These are phyloP conservation scores for Suhomyces panamericanus DNA, from an alignment of 1,139 yeast genomes.

Conservation along the genomic window DNA sequence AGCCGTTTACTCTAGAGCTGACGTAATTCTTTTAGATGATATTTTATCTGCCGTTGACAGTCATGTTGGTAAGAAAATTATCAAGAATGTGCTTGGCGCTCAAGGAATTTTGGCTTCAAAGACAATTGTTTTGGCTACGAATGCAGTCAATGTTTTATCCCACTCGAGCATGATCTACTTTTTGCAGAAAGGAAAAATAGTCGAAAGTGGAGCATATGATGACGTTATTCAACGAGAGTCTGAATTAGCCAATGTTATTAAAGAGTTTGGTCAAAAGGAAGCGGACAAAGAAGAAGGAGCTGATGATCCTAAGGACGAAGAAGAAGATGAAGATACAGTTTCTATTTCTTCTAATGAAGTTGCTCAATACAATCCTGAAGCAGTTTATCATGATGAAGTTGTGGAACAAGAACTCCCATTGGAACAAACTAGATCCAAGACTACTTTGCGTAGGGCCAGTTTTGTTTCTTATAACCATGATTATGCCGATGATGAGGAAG, in stretches of 20 bases:
- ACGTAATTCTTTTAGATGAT: slow-evolving; percentile 25
- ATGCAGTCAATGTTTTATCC: slow-evolving; percentile 23
- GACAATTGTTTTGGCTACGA: slow-evolving; percentile 26
- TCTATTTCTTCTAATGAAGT: slow-evolving; percentile 22
- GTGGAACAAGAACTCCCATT: slow-evolving; percentile 2
- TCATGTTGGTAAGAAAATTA: slow-evolving; percentile 27
- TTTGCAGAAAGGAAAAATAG: slow-evolving; percentile 19
- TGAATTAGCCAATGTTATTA: slow-evolving; percentile 26
- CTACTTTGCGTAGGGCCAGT: slow-evolving; percentile 18
- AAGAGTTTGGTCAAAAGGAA: slow-evolving; percentile 24
- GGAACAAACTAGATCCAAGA: slow-evolving; percentile 4
- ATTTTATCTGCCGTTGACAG: slow-evolving; percentile 29
- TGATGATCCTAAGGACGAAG: slow-evolving; percentile 18
- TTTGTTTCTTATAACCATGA: slow-evolving; percentile 25
- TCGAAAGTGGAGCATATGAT: slow-evolving; percentile 19
- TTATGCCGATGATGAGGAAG: slow-evolving; percentile 22
- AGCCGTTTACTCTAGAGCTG: slow-evolving; percentile 27
- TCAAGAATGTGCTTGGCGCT: slow-evolving; percentile 17
- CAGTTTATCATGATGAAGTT: not conserved
- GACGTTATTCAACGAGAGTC: slow-evolving; percentile 22
- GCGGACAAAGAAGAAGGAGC: not conserved
- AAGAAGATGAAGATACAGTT: slow-evolving; percentile 36
- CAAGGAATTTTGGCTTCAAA: slow-evolving; percentile 23
- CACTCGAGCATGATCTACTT: slow-evolving; percentile 21
- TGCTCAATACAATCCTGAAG: slow-evolving; percentile 5